phyloP scores from a whole-genome alignment of 2,329 filamentous ascomycete genomes.

The Monosporascus sp. region DNA sequence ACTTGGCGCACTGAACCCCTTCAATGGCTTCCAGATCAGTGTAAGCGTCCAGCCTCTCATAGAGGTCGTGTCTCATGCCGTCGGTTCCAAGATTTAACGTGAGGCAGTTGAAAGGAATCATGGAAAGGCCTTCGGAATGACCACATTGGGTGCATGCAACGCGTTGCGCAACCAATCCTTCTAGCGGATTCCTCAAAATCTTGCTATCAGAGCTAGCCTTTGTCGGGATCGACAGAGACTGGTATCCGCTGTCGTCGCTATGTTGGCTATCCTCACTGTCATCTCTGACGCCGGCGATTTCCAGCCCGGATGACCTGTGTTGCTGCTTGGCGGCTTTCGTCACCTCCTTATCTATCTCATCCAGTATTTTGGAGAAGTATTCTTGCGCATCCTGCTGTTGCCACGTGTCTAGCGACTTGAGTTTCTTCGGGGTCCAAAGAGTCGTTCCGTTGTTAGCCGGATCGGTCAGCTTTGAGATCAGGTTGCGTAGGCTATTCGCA shows the following conservation, averaged over 20 bases:
- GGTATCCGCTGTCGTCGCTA: conserved; percentile 54
- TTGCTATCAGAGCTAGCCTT: conserved; percentile 32
- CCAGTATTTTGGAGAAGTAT: conserved; percentile 86
- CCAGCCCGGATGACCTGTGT: conserved; percentile 34
- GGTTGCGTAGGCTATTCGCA: conserved; percentile 50
- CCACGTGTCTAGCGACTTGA: conserved; percentile 93
- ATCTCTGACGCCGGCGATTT: conserved; percentile 33
- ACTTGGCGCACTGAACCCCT: conserved; percentile 87
- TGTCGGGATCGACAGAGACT: conserved; percentile 37
- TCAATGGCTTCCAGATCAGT: conserved; percentile 80
- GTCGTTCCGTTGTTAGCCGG: conserved; percentile 65
- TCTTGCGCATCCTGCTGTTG: conserved; percentile 98
- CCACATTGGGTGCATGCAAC: conserved; percentile 84
- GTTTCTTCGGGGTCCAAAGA: conserved; percentile 72
- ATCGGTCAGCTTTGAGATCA: conserved; percentile 67
- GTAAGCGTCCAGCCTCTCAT: conserved; percentile 77
- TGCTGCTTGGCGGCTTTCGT: conserved; percentile 38
- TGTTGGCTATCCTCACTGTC: conserved; percentile 41
- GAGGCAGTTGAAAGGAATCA: conserved; percentile 91
- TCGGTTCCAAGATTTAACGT: conserved; percentile 73
- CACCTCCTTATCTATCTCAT: conserved; percentile 77
- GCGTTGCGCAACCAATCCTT: conserved; percentile 81
- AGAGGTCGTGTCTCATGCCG: conserved; percentile 60
- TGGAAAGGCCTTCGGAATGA: conserved; percentile 78
- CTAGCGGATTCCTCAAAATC: conserved; percentile 66